Percentiles rank a stretch among this genome's conserved stretches.
Evolutionary conservation across 495 filamentous ascomycete genomes (phyloP).

Genomic region (Podospora sp.): DNA sequence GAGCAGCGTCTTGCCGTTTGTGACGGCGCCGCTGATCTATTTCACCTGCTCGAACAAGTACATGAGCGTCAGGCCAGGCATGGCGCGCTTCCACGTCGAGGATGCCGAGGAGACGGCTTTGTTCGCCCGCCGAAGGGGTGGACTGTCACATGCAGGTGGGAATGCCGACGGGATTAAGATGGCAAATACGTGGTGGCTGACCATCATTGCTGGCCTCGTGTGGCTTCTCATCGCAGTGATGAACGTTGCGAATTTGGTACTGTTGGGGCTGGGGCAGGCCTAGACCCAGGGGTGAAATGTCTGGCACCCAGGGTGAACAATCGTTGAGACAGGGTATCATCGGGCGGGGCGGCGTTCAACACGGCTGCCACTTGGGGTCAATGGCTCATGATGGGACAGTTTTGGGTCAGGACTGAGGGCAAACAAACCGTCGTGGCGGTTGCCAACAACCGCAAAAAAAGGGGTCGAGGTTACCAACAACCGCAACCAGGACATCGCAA

Average conservation of each 20-base stretch:
- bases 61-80: constrained; percentile 66
- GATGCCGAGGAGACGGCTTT: constrained; percentile 21
- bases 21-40: constrained; percentile 80
- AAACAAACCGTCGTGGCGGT: neutral
- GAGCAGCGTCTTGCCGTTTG: constrained; percentile 78
- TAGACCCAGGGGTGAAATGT: constrained; percentile 1
- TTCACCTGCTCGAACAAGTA: constrained; percentile 81
- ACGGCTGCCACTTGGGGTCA: neutral
- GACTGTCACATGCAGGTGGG: neutral
- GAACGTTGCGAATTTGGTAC: constrained; percentile 72
- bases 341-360: neutral
- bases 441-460: neutral
- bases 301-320: neutral
- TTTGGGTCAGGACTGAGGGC: too few relatives aligned
- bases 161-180: constrained; percentile 51
- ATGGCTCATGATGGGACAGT: too few relatives aligned
- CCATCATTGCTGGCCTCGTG: constrained; percentile 57
- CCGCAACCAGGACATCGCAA: neutral
- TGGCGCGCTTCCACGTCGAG: constrained; percentile 35
- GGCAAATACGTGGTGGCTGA: constrained; percentile 63
- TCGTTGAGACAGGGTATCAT: neutral
- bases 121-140: constrained; percentile 15
- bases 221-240: constrained; percentile 72
- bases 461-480: neutral
- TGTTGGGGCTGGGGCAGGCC: constrained; percentile 59